A percentile compares a stretch with the other conserved stretches of the same genome.
These are phyloP conservation scores for Diaporthe longicolla DNA, from an alignment of 2,329 filamentous ascomycete species.

Conservation along the genomic window DNA sequence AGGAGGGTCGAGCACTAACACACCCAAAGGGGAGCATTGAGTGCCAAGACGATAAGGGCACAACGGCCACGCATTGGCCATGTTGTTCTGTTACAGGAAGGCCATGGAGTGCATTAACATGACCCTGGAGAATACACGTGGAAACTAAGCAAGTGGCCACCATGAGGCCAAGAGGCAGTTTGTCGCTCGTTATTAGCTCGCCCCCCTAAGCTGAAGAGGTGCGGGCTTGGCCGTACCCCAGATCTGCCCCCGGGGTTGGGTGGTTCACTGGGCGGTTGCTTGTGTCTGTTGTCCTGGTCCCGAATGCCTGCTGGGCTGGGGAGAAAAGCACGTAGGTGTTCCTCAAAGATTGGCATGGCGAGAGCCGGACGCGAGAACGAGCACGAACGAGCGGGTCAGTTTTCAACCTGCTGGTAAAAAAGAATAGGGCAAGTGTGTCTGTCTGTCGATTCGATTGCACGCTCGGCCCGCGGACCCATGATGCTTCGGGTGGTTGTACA, in stretches of 20 bases:
- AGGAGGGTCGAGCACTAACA: not conserved
- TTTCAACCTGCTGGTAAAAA: not conserved
- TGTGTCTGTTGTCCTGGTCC: not conserved
- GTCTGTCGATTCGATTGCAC: too few relatives aligned
- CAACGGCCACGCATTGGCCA: conserved; percentile 22
- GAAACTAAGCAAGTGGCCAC: not conserved
- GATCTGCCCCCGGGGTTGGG: not conserved
- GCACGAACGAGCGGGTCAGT: not conserved
- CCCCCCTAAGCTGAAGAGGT: not conserved
- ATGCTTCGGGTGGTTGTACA: not conserved
- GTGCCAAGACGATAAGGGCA: not conserved
- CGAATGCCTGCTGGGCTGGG: not conserved
- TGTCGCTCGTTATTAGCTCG: not conserved
- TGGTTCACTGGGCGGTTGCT: not conserved
- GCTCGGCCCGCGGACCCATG: too few relatives aligned
- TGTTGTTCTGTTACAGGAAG: conserved; percentile 13
- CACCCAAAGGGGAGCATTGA: not conserved
- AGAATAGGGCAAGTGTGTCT: not conserved
- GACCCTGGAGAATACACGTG: not conserved
- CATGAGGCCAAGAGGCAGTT: not conserved
- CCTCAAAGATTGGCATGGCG: not conserved
- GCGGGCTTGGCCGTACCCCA: not conserved
- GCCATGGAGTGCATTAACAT: not conserved
- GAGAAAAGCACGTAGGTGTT: not conserved
- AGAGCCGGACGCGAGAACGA: not conserved